These are phyloP conservation scores for Fabrea salina DNA, from an alignment of 169 alveolate genomes.

Conservation along the genomic window DNA sequence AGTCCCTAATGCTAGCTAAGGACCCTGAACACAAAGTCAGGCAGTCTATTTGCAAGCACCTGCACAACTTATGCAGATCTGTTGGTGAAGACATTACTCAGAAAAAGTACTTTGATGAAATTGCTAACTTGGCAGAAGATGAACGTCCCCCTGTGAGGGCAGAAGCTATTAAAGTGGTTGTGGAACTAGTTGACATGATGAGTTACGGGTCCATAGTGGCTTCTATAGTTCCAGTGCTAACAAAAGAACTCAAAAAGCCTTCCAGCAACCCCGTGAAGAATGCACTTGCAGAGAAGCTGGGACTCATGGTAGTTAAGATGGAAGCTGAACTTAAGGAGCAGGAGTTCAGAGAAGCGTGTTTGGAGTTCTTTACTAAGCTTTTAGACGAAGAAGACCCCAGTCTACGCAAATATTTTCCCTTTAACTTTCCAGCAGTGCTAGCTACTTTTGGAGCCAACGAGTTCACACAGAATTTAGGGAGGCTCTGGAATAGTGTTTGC, in stretches of 20 bases:
- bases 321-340: not conserved
- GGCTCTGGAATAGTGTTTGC: not conserved
- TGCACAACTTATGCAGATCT: not conserved
- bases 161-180: not conserved
- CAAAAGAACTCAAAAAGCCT: not conserved
- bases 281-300: not conserved
- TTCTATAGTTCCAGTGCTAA: not conserved
- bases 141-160: not conserved
- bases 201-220: not conserved
- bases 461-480: not conserved
- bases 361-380: not conserved
- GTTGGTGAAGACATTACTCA: not conserved
- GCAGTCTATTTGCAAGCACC: not conserved
- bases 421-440: not conserved
- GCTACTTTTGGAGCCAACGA: not conserved
- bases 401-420: not conserved
- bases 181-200: not conserved
- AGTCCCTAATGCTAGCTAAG: not conserved
- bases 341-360: not conserved
- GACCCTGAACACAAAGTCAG: not conserved
- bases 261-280: not conserved
- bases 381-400: not conserved
- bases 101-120: not conserved
- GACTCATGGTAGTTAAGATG: not conserved
- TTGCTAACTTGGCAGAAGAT: not conserved